A percentile compares a stretch with the other conserved stretches of the same genome.
Conservation (phyloP, 208 protist genomes). For the Crithidia mellificae region DNA sequence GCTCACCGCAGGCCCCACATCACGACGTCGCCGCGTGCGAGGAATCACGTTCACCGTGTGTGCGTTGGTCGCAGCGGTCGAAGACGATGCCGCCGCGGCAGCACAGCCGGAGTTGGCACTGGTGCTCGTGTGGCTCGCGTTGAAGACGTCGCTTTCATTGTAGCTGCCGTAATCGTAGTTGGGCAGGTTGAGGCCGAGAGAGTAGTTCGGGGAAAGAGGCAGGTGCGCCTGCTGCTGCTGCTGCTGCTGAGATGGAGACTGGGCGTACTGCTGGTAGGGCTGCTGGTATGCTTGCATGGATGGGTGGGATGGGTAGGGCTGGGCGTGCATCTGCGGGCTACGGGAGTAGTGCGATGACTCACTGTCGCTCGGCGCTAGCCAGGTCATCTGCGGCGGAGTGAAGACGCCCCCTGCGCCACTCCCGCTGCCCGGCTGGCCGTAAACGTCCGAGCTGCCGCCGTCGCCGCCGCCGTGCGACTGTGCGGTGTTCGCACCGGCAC, state of each 20-base stretch:
- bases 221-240: conserved; percentile 11
- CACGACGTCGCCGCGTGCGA: conserved; percentile 14
- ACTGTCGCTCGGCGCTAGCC: neutral
- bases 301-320: neutral
- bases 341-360: conserved; percentile 5
- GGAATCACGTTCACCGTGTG: conserved; percentile 9
- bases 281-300: too few relatives aligned
- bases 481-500: neutral
- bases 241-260: neutral
- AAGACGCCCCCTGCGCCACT: neutral
- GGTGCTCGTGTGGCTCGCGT: conserved; percentile 5
- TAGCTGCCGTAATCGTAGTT: conserved; percentile 3
- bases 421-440: too few relatives aligned
- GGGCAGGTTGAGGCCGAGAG: neutral
- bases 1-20: neutral
- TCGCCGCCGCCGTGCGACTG: neutral
- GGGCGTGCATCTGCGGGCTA: neutral
- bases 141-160: conserved; percentile 2
- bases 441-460: neutral
- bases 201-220: neutral
- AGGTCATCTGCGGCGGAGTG: neutral
- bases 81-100: neutral
- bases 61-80: neutral
- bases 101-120: neutral
- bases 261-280: too few relatives aligned